Evolutionary conservation across 495 filamentous ascomycete species (phyloP).

Genomic region (Eremomyces bilateralis): DNA sequence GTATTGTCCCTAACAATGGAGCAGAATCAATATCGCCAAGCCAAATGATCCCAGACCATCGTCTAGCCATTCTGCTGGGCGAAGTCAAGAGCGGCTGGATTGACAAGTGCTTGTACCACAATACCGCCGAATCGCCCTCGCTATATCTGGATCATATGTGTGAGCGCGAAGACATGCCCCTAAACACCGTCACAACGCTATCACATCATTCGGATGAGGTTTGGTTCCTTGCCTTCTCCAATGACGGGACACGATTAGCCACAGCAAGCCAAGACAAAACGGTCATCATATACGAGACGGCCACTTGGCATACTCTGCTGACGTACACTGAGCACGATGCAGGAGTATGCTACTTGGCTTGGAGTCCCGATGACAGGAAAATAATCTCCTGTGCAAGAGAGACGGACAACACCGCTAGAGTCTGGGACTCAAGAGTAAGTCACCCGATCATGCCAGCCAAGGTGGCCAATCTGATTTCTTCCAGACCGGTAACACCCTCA

Average conservation of each 20-base stretch:
- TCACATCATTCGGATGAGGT: constrained; percentile 63
- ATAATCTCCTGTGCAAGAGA: constrained; percentile 67
- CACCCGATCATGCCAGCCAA: neutral
- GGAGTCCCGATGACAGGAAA: constrained; percentile 79
- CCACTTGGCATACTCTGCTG: constrained; percentile 40
- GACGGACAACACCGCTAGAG: constrained; percentile 45
- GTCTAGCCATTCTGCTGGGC: constrained; percentile 63
- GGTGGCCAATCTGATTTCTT: constrained; percentile 5
- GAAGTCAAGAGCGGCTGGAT: constrained; percentile 70
- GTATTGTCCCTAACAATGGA: neutral
- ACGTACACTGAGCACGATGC: constrained; percentile 38
- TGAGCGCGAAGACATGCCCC: constrained; percentile 57
- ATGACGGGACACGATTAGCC: constrained; percentile 67
- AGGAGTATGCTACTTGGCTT: constrained; percentile 54
- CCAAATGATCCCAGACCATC: constrained; percentile 94
- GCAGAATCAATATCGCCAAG: constrained; percentile 79
- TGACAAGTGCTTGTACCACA: constrained; percentile 70
- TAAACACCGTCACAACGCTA: constrained; percentile 42
- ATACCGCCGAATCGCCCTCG: constrained; percentile 53
- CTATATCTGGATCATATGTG: constrained; percentile 80
- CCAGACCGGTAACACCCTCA: constrained; percentile 48
- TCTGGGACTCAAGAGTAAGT: constrained; percentile 63
- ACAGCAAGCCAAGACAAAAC: constrained; percentile 53
- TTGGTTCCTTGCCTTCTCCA: constrained; percentile 76
- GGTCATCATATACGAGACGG: constrained; percentile 68